Base-by-base conservation (phyloP, 2,329 filamentous ascomycete species). In the Paramyrothecium roridum region DNA sequence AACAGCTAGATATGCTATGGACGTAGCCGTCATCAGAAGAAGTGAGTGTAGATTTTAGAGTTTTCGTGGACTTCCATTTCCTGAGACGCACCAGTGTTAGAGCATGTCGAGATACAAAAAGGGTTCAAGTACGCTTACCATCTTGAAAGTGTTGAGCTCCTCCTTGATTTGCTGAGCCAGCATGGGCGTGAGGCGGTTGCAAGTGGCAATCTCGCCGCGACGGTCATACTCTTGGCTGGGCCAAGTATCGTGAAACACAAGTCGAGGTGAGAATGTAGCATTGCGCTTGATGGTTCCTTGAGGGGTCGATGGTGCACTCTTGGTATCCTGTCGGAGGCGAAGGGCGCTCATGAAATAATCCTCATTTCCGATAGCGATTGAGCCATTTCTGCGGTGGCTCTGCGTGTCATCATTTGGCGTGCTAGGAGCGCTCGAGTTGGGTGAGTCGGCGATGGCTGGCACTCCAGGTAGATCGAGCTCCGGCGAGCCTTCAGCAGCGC, bases 21-120 rank as follows among this genome's bases (percentile, higher is more conserved):
- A 52, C 60, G 56, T 65, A 57, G 61, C 57, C 61, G 61, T 81
- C 76, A 75, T 93, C 85, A 99, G 82, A 99, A 98, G 84, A 99
- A 99, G 83, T 99, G 95, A 66, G 95, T 99, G 81, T 99, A 97
- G 69, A 97, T 93, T 80, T 98, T 99, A 63, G 95, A 98, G 72
- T 89, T 91, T 76, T 98, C 95, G 73, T 99, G 95, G 67, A 99
- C 95, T 80, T 98, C 95, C 95, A 99, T 99, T 79, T 99, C 95
- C 95, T 98, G 59, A 43, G 53, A 19, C 6, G 21, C n/a, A n/a
- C 16, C 17, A 12, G 11, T 43, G 64, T 84, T 72, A 83, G 78
- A 62, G 59, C 30, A 21, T 20, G 12, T 13, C 12, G 19, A 7
- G 20, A 48, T 13, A n/a, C n/a, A n/a, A n/a, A n/a, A n/a, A 3